phyloP scores from a whole-genome alignment of 2,329 filamentous ascomycete genomes.

The Colletotrichum liaoningense region DNA sequence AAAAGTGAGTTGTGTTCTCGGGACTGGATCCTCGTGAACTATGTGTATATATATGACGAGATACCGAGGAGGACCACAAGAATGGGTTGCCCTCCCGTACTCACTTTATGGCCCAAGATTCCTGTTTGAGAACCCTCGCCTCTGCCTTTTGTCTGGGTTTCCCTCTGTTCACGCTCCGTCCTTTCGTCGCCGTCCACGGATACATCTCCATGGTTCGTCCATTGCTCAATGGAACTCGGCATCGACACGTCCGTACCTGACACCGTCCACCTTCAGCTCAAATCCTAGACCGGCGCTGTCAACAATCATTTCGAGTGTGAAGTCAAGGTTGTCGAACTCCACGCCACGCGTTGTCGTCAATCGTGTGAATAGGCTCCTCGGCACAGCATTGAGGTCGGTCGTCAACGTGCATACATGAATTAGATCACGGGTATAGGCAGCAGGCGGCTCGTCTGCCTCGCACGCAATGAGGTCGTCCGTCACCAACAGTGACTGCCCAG shows the following conservation, averaged over 20 bases:
- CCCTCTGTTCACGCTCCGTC: not conserved
- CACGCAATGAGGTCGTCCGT: slow-evolving; percentile 85
- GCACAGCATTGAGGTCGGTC: slow-evolving; percentile 83
- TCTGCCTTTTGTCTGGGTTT: not conserved
- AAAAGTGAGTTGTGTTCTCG: slow-evolving; percentile 8
- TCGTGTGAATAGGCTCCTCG: slow-evolving; percentile 77
- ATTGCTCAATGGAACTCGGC: slow-evolving; percentile 76
- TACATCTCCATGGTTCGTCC: not conserved
- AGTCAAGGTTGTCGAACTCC: slow-evolving; percentile 85
- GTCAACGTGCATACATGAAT: slow-evolving; percentile 82
- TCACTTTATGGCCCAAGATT: slow-evolving; percentile 8
- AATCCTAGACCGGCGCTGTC: slow-evolving; percentile 82
- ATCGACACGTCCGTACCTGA: slow-evolving; percentile 80
- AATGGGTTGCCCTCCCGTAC: not conserved
- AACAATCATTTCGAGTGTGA: slow-evolving; percentile 85
- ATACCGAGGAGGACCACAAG: not conserved
- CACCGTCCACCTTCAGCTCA: slow-evolving; percentile 82
- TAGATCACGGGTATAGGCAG: slow-evolving; percentile 69
- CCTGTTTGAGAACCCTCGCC: slow-evolving; percentile 3
- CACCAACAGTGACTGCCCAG: slow-evolving; percentile 80
- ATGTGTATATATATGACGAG: slow-evolving; percentile 3
- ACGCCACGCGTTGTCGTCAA: slow-evolving; percentile 83
- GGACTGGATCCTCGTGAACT: slow-evolving; percentile 21
- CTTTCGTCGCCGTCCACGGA: not conserved
- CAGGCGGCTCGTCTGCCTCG: slow-evolving; percentile 74